These are phyloP conservation scores for Porodaedalea pini DNA, from an alignment of 1,284 basidiomycete genomes.

Conservation along the genomic window DNA sequence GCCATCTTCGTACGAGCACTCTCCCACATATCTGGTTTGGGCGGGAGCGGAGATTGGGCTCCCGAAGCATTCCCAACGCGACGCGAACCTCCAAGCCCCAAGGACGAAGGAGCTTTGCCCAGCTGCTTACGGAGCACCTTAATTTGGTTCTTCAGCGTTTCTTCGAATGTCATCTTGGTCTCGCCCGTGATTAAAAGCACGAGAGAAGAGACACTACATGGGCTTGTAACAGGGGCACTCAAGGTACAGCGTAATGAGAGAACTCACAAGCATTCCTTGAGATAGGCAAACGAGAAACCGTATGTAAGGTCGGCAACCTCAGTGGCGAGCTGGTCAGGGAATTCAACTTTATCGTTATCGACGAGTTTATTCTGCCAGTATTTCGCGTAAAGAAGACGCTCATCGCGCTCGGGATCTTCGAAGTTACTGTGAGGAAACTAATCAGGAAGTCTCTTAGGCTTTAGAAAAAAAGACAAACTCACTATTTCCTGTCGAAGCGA, in stretches of 20 bases:
- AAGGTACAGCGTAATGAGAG: constrained; percentile 22
- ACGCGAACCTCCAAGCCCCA: neutral
- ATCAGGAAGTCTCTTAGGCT: neutral
- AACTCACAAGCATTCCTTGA: constrained; percentile 83
- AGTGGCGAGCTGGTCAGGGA: constrained; percentile 59
- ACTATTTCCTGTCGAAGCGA: constrained; percentile 84
- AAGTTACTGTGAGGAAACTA: constrained; percentile 31
- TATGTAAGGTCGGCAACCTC: constrained; percentile 58
- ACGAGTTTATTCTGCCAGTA: constrained; percentile 78
- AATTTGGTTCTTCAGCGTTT: constrained; percentile 54
- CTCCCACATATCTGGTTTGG: constrained; percentile 27
- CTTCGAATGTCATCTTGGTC: constrained; percentile 46
- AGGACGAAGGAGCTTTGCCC: constrained; percentile 33
- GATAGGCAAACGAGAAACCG: constrained; percentile 76
- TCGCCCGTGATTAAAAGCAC: constrained; percentile 51
- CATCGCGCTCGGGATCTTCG: constrained; percentile 55
- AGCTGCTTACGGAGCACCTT: constrained; percentile 57
- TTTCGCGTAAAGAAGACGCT: constrained; percentile 60
- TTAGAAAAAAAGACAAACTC: constrained; percentile 30
- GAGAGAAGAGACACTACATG: constrained; percentile 55
- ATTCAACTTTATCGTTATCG: constrained; percentile 55
- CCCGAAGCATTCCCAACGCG: neutral
- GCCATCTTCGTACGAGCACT: constrained; percentile 8
- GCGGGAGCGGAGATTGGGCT: constrained; percentile 10
- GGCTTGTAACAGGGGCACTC: constrained; percentile 18